Evolutionary conservation across 306 rosid species (phyloP), one percentile per base, ranked within the genome.

Genomic region (Begonia masoniana): DNA sequence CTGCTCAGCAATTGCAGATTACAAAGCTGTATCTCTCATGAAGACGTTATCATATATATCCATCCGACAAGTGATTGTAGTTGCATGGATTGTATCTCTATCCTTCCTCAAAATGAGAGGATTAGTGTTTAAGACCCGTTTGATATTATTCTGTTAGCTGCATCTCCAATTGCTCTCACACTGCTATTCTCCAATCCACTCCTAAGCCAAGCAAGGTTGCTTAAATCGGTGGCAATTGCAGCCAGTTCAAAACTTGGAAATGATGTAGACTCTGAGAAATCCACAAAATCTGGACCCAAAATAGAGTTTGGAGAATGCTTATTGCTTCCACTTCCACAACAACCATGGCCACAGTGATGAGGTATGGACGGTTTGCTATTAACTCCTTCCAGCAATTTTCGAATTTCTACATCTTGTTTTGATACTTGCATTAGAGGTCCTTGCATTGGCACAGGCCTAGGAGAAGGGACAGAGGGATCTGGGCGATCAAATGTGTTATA

Each of bases 151-250:
- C 77, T 68, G 48, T 77, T 75, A 61, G 85, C 67, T 43, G 78
- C 62, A 21, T 78, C 87, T 59, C 82, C 77, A 81, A 77, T 73
- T 57, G 71, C 77, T 68, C 83, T 83, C 62, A 68, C 85, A 64
- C 76, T 76, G 50, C 74, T 76, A 68, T 69, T 83, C 84, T 85
- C 96, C 74, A 91, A 73, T 61, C 95, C 97, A 75, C 97, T 83
- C 65, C 79, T 91, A 56, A 86, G 81, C 99, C 99, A 91, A 71
- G 96, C 96, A 59, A 86, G 85, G 66, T 81, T 86, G 51, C 92
- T 86, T 57, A 86, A 71, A 56, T 91, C 99, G 4, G 96, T 74
- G 62, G 96, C 96, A 57, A 91, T 83, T 61, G 94, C 88, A 66
- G 96, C 96, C 70, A 83, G 62, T 76, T 91, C 99, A 60, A 78